Percentiles rank a stretch among this genome's conserved stretches.
These are phyloP conservation scores for Pichia sp. DNA, from an alignment of 1,139 yeast species.

Conservation along the genomic window DNA sequence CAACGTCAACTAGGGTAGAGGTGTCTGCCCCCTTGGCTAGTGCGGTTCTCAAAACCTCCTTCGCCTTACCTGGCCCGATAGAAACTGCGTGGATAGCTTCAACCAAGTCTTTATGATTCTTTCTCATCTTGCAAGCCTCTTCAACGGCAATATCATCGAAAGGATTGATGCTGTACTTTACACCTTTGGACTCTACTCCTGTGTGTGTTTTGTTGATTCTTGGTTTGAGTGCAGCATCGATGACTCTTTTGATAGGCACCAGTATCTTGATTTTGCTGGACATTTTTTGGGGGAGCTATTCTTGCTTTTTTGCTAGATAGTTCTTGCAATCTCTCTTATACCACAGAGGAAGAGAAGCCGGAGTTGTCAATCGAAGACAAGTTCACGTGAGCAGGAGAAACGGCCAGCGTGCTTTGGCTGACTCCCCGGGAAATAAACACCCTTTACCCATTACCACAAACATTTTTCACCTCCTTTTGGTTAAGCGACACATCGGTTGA, in stretches of 20 bases:
- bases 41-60: conserved; percentile 83
- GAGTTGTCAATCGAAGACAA: not conserved
- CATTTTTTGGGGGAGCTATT: conserved; percentile 2
- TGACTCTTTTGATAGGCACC: conserved; percentile 92
- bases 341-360: not conserved
- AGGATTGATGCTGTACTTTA: conserved; percentile 91
- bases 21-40: conserved; percentile 93
- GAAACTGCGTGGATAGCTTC: conserved; percentile 88
- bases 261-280: conserved; percentile 52
- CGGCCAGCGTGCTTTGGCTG: not conserved
- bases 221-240: conserved; percentile 91
- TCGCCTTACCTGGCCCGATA: conserved; percentile 83
- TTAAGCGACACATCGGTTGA: not conserved
- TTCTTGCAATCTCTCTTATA: too few relatives aligned
- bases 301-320: too few relatives aligned
- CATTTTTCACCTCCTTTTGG: not conserved
- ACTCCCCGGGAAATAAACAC: not conserved
- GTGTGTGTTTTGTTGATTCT: conserved; percentile 83
- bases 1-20: conserved; percentile 77
- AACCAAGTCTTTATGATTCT: conserved; percentile 63
- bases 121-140: conserved; percentile 80
- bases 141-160: conserved; percentile 96
- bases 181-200: conserved; percentile 86
- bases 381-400: too few relatives aligned
- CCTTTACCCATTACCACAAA: not conserved